Conservation (phyloP, 2,329 filamentous ascomycete genomes). For the Fusarium clavum region DNA sequence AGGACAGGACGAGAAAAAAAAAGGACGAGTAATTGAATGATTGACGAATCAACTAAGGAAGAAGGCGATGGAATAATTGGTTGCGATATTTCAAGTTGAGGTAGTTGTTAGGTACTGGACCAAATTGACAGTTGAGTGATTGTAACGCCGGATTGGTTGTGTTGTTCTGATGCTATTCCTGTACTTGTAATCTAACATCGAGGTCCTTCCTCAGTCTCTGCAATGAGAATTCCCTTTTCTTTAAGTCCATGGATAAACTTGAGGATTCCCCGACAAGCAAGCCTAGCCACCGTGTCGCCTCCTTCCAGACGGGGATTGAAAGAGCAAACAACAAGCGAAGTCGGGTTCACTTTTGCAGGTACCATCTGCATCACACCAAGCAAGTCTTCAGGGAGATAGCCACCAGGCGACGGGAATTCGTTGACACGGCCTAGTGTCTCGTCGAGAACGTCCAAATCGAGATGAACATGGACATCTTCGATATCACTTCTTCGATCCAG, state of each 20-base stretch:
- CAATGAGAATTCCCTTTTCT: neutral
- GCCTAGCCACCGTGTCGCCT: neutral
- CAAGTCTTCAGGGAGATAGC: neutral
- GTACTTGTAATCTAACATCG: neutral
- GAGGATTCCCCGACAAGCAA: neutral
- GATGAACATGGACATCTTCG: neutral
- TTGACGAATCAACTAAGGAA: rapidly evolving
- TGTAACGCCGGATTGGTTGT: no score
- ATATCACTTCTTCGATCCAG: neutral
- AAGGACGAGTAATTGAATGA: neutral
- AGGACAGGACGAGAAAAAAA: no score
- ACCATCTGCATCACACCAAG: neutral
- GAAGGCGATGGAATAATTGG: neutral
- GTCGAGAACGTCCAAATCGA: neutral
- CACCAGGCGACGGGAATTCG: neutral
- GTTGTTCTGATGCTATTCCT: neutral
- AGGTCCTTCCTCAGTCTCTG: neutral
- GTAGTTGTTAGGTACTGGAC: neutral
- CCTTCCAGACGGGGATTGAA: neutral
- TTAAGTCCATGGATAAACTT: neutral
- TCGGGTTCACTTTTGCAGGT: neutral
- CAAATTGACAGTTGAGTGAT: neutral
- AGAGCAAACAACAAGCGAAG: neutral
- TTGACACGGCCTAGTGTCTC: neutral
- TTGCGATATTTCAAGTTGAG: no score